Evolutionary conservation across 495 filamentous ascomycete species (phyloP).

Genomic region (Hypomontagnella submonticulosa): DNA sequence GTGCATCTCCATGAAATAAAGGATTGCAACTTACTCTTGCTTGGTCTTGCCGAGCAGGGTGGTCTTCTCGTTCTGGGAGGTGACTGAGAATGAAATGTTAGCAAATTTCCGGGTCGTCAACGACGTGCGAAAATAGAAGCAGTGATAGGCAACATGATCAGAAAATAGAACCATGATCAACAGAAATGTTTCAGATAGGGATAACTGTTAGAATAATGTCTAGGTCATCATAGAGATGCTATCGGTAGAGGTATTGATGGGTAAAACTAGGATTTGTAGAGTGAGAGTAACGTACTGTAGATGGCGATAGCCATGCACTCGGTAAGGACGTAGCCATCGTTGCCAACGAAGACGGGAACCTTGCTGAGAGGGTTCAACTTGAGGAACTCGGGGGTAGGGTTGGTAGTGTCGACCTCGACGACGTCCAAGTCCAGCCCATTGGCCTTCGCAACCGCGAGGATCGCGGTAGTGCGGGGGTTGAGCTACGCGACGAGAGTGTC

Average conservation of each 20-base stretch:
- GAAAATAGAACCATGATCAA: constrained; percentile 77
- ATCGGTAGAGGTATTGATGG: constrained; percentile 28
- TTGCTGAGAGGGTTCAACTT: constrained; percentile 88
- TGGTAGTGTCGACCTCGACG: constrained; percentile 72
- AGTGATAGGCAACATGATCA: constrained; percentile 54
- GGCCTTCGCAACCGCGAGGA: constrained; percentile 92
- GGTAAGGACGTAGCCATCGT: constrained; percentile 87
- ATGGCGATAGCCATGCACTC: constrained; percentile 96
- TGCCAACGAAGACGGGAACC: constrained; percentile 90
- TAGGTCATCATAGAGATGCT: constrained; percentile 76
- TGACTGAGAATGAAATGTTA: constrained; percentile 71
- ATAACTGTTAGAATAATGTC: constrained; percentile 89
- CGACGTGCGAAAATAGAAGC: constrained; percentile 23
- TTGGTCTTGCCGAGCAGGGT: constrained; percentile 99
- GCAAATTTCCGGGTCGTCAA: constrained; percentile 42
- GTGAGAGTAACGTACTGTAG: constrained; percentile 79
- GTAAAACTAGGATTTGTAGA: not conserved
- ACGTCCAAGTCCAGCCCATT: constrained; percentile 92
- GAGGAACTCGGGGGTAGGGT: constrained; percentile 76
- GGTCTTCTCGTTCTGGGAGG: constrained; percentile 99
- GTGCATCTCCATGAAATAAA: not conserved
- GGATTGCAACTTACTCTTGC: constrained; percentile 76
- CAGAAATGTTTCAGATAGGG: constrained; percentile 94
- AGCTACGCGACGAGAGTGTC: constrained; percentile 63
- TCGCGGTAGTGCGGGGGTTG: constrained; percentile 88